Evolutionary conservation across 371 early-diverging fungal species (phyloP).

Genomic region (Smittium culicis): DNA sequence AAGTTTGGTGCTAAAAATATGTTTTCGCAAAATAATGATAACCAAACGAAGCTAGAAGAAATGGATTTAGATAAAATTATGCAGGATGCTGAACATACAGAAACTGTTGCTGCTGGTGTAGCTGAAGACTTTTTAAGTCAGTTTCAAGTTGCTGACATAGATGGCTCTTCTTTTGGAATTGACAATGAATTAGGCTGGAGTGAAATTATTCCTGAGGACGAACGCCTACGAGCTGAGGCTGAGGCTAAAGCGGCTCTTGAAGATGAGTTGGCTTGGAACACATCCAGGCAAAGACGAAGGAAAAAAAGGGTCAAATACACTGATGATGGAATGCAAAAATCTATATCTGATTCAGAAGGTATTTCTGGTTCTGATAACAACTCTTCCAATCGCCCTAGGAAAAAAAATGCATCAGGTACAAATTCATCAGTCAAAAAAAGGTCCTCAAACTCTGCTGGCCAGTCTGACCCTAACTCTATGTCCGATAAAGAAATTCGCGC

Average conservation of each 20-base stretch:
- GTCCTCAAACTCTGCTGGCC: neutral
- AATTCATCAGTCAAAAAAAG: constrained; percentile 15
- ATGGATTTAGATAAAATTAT: constrained; percentile 91
- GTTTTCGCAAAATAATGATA: constrained; percentile 57
- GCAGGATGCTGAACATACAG: constrained; percentile 82
- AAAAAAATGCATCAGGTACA: constrained; percentile 12
- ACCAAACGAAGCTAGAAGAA: constrained; percentile 66
- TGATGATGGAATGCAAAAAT: constrained; percentile 22
- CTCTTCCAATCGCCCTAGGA: constrained; percentile 17
- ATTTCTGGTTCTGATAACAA: constrained; percentile 16
- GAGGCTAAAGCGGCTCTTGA: constrained; percentile 43
- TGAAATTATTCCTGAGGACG: constrained; percentile 84
- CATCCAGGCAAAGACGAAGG: constrained; percentile 30
- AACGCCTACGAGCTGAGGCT: constrained; percentile 50
- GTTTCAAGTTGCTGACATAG: constrained; percentile 87
- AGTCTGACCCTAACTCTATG: constrained; percentile 22
- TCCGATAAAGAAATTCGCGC: constrained; percentile 67
- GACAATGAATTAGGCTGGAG: constrained; percentile 70
- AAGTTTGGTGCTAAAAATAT: constrained; percentile 96
- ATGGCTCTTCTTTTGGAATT: constrained; percentile 39
- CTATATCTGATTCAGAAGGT: constrained; percentile 5
- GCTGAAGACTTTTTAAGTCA: constrained; percentile 85
- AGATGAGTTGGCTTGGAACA: constrained; percentile 29
- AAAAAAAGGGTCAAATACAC: constrained; percentile 31
- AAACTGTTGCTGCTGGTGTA: constrained; percentile 51